Conservation (phyloP, 805 yeast species). For the Wickerhamomyces pijperi region DNA sequence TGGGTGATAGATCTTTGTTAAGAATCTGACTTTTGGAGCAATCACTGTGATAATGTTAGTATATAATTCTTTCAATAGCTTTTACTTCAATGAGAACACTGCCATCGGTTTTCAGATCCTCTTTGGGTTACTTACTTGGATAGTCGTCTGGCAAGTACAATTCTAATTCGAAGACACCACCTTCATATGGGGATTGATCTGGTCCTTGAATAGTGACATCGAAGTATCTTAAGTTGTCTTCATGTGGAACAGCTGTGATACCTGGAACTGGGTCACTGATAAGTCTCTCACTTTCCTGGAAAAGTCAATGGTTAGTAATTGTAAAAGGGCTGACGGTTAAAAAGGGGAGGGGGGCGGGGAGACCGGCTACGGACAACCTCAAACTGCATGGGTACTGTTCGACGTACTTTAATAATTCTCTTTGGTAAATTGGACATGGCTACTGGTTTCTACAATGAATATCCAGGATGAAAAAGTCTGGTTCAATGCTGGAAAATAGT, state of each 20-base stretch:
- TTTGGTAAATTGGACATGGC: constrained; percentile 45
- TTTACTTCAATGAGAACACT: too few species aligned
- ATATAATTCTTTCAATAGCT: background rate
- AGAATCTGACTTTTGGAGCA: constrained; percentile 90
- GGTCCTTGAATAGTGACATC: constrained; percentile 93
- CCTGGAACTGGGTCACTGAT: constrained; percentile 96
- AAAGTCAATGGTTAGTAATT: too few species aligned
- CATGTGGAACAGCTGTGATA: constrained; percentile 85
- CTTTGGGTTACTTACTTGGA: constrained; percentile 53
- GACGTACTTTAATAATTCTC: constrained; percentile 77
- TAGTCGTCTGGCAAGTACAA: constrained; percentile 90
- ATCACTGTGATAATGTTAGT: constrained; percentile 38
- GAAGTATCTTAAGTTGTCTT: constrained; percentile 86
- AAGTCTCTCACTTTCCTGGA: constrained; percentile 79
- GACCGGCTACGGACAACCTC: background rate
- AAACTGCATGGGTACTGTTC: too few species aligned
- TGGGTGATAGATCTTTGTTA: constrained; percentile 93
- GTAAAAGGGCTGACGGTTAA: too few species aligned
- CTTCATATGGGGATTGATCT: constrained; percentile 82
- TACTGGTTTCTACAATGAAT: background rate
- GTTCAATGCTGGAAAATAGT: too few species aligned
- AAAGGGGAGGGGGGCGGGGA: background rate
- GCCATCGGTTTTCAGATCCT: too few species aligned
- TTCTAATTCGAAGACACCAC: constrained; percentile 71
- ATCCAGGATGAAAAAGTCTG: too few species aligned